Evolutionary conservation across 2,329 filamentous ascomycete genomes (phyloP).

Genomic region (Alternaria panax): DNA sequence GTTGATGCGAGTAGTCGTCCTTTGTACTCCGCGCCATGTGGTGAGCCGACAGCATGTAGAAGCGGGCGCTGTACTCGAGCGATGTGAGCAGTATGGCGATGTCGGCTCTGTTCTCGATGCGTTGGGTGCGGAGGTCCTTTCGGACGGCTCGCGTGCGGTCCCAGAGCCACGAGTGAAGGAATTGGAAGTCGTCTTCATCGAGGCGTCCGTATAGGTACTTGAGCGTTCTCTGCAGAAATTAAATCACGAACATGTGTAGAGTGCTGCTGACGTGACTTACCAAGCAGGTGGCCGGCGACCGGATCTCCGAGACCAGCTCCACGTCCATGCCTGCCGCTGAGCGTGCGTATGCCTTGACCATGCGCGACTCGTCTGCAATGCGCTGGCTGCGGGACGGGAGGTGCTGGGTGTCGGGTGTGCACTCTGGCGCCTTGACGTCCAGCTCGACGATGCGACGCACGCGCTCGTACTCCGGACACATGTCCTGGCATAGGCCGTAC

Average conservation of each 20-base stretch:
- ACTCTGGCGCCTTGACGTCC: conserved; percentile 68
- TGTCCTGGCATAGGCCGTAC: conserved; percentile 67
- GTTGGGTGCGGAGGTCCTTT: conserved; percentile 71
- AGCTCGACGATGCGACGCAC: conserved; percentile 68
- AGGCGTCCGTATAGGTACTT: conserved; percentile 57
- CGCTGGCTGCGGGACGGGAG: conserved; percentile 35
- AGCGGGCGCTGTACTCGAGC: conserved; percentile 68
- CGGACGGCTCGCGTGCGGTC: conserved; percentile 69
- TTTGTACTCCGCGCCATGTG: conserved; percentile 57
- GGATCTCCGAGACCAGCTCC: conserved; percentile 69
- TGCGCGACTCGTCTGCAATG: conserved; percentile 59
- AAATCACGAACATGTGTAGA: conserved; percentile 22
- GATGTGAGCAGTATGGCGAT: conserved; percentile 66
- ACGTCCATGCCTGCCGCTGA: conserved; percentile 69
- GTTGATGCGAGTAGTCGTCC: conserved; percentile 57
- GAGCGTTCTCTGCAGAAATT: conserved; percentile 48
- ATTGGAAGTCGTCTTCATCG: conserved; percentile 56
- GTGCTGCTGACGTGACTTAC: conserved; percentile 32
- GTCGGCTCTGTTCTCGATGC: conserved; percentile 62
- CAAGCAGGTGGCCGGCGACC: conserved; percentile 60
- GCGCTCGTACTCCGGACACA: conserved; percentile 70
- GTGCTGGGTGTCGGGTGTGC: conserved; percentile 50
- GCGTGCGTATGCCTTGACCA: conserved; percentile 70
- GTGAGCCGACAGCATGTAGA: conserved; percentile 69
- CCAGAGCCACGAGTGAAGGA: conserved; percentile 70